phyloP scores from a whole-genome alignment of 176 grass and related monocot species.

The Ensete glaucum region DNA sequence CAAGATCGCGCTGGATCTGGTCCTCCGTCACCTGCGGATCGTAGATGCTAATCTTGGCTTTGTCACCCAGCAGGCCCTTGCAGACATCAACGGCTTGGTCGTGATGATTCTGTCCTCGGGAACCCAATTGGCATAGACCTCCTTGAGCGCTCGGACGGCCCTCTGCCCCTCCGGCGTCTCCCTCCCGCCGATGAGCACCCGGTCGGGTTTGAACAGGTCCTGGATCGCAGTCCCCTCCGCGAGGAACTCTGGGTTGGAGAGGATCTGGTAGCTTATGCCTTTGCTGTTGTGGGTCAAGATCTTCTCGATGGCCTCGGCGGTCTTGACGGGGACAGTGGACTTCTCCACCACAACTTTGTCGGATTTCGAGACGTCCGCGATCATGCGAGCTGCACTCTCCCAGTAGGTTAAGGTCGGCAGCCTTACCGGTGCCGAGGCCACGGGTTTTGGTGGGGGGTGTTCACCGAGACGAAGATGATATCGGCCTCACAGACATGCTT shows the following conservation, averaged over 20 bases:
- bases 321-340: neutral
- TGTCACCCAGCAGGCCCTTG: constrained; percentile 44
- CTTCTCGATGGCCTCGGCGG: constrained; percentile 2
- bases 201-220: neutral
- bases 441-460: neutral
- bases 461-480: neutral
- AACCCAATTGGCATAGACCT: neutral
- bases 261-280: constrained; percentile 1
- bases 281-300: constrained; percentile 6
- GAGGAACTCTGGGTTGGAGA: neutral
- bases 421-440: neutral
- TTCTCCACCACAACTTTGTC: constrained; percentile 1
- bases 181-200: neutral
- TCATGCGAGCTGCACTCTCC: constrained; percentile 1
- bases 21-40: constrained; percentile 41
- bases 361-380: neutral
- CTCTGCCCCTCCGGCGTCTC: neutral
- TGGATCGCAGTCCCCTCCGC: neutral
- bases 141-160: neutral
- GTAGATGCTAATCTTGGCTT: constrained; percentile 45
- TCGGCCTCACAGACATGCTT: neutral
- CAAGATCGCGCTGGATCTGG: constrained; percentile 39
- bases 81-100: constrained; percentile 37
- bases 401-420: neutral
- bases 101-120: neutral